Base-by-base conservation (phyloP, 371 early-diverging fungal genomes). In the Mortierella sp. region DNA sequence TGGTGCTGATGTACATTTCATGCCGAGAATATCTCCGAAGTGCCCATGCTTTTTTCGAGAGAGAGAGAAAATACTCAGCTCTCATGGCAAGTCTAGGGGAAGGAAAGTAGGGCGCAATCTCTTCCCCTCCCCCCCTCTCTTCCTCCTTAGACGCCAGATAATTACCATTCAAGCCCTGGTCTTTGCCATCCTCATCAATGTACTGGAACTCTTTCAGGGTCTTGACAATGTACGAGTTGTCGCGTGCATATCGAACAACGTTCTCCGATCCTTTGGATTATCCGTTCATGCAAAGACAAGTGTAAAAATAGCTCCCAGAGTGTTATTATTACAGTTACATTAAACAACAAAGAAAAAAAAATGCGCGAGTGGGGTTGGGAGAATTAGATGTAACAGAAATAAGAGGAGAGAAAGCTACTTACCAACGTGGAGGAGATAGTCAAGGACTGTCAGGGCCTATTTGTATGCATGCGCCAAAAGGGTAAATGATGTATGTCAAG, bases 131-230 rank as follows among this genome's bases (percentile, higher is more conserved):
- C 16, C 16, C 46, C 16, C 46, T 46, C 46, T 46, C 16, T 46
- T 16, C 16, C 16, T 46, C 16, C 2, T 18, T 53, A 19, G 9
- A 37, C 3, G 37, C 37, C 37, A 9, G 37, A 9, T 9, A 16
- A 52, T 57, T 85, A 91, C 91, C 91, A 77, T 94, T 92, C 5
- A 87, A 84, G 4, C 95, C 96, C 72, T 93, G 93, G 80, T 97
- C 98, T 62, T 85, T 88, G 25, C 95, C 95, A 48, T 90, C 86
- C 12, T 96, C 97, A 74, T 97, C 96, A 52, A 95, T 84, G 82
- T 90, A 92, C 72, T 96, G 96, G 75, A 96, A 98, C 81, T 97
- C 97, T 64, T 92, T 92, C 51, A 97, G 80, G 1, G 98, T 97
- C 82, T 94, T 96, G 64, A 98, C 91, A 62, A 95, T 88, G 67